Evolutionary conservation across 176 grass and related monocot genomes (phyloP), one percentile per base, ranked within the genome.

Genomic region (Phoenix dactylifera): DNA sequence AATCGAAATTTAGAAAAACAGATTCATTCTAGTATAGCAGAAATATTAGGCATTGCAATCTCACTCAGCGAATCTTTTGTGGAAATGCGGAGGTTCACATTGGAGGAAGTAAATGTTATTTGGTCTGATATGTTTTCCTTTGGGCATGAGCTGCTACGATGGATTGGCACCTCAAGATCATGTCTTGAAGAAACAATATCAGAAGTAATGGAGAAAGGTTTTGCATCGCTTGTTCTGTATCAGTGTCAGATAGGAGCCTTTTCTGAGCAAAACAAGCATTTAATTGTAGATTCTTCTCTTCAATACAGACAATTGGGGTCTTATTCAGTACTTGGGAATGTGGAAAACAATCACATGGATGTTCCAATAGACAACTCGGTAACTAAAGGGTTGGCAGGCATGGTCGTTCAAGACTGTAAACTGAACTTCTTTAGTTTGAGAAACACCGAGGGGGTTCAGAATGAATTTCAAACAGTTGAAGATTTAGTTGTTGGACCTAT

Each of bases 131-230:
- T 82, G 30, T 60, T 76, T 64, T 52, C 63, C 54, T 84, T 88
- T 80, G 77, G 62, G 24, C 70, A 82, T 26, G 85, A 88, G 63
- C 63, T 95, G 68, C 85, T 69, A 77, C 68, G 44, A 57, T 82
- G 59, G 69, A 72, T 95, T 62, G 55, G 66, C 30, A 74, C 88
- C 16, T 88, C 73, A 63, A 88, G 78, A 66, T 68, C 68, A 65
- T 73, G 80, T 75, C 54, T 82, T 59, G 35, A 61, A 24, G 79
- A 65, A 24, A 24, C 67, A 52, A 71, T 63, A 54, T 74, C 79
- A 55, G 61, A 75, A 54, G 22, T 78, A 79, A 50, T 53, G 62
- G 74, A 72, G 57, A 82, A 72, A 63, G 52, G 50, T 51, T 50
- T 50, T 50, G 5, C 10, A 6, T 64, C 17, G 5, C 48, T 49